Conservation (phyloP, 768 basidiomycete species). For the Ramaria sp. region DNA sequence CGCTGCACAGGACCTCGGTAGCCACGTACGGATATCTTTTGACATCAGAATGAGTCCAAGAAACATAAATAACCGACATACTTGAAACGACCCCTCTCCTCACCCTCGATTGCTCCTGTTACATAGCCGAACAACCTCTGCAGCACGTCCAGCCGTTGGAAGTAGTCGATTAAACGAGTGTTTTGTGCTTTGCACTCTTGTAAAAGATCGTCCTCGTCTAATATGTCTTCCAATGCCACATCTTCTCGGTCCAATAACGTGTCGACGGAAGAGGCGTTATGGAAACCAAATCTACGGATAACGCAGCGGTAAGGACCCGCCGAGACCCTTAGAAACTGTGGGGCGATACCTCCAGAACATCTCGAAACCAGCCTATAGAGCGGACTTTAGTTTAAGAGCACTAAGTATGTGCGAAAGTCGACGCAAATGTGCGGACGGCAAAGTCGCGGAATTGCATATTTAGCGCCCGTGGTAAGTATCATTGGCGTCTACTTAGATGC, state of each 20-base stretch:
- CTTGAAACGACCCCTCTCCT: slow-evolving; percentile 75
- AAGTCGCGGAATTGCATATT: neutral
- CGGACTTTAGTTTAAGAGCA: neutral
- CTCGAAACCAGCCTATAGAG: neutral
- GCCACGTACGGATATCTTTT: slow-evolving; percentile 83
- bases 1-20: slow-evolving; percentile 91
- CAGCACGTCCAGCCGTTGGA: slow-evolving; percentile 71
- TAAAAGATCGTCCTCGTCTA: slow-evolving; percentile 89
- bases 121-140: slow-evolving; percentile 77
- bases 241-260: slow-evolving; percentile 84
- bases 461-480: neutral
- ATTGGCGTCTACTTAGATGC: neutral
- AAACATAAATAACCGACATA: slow-evolving; percentile 29
- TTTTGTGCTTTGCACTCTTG: slow-evolving; percentile 96
- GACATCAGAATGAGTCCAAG: slow-evolving; percentile 10
- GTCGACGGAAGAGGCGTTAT: slow-evolving; percentile 84
- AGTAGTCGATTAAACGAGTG: slow-evolving; percentile 78
- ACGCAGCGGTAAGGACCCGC: slow-evolving; percentile 1
- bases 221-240: slow-evolving; percentile 78
- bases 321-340: neutral
- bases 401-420: neutral
- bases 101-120: slow-evolving; percentile 74
- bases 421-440: neutral
- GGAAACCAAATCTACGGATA: slow-evolving; percentile 70
- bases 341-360: slow-evolving; percentile 41